These are phyloP conservation scores for Thinopyrum obtusiflorum DNA, from an alignment of 202 grass and related monocot genomes.

Conservation along the genomic window DNA sequence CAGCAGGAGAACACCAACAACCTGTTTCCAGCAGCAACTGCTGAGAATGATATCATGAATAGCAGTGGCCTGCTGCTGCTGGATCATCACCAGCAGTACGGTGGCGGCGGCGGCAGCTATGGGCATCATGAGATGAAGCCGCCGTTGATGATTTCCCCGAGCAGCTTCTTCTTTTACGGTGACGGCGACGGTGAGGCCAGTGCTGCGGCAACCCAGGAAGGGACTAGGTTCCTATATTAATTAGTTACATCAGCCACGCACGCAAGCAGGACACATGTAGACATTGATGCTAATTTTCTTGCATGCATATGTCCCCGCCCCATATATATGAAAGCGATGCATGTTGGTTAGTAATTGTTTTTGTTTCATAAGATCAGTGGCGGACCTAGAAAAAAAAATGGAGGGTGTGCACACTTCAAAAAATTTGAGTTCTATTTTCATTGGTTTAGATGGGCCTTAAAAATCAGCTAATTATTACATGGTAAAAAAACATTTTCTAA, in stretches of 20 bases:
- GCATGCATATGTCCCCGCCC: not conserved
- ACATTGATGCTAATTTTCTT: not conserved
- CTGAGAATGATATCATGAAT: not conserved
- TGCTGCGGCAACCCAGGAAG: not conserved
- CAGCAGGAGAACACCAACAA: not conserved
- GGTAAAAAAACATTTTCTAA: too few species aligned
- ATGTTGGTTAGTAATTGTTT: not conserved
- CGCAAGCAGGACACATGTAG: not conserved
- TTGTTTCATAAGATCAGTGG: not conserved
- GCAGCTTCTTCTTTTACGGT: not conserved
- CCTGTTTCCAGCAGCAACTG: not conserved
- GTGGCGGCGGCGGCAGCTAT: too few species aligned
- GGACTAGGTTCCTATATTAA: not conserved
- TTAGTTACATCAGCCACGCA: not conserved
- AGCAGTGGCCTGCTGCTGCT: too few species aligned
- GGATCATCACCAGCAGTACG: too few species aligned
- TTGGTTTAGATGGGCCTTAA: too few species aligned
- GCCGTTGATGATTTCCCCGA: not conserved
- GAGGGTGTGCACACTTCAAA: too few species aligned
- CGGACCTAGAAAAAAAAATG: too few species aligned
- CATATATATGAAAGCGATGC: not conserved
- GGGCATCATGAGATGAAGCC: not conserved
- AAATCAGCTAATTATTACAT: too few species aligned
- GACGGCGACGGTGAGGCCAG: not conserved
- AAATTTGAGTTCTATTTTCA: too few species aligned